phyloP scores from a whole-genome alignment of 2,329 filamentous ascomycete genomes.

The Cadophora sp. region DNA sequence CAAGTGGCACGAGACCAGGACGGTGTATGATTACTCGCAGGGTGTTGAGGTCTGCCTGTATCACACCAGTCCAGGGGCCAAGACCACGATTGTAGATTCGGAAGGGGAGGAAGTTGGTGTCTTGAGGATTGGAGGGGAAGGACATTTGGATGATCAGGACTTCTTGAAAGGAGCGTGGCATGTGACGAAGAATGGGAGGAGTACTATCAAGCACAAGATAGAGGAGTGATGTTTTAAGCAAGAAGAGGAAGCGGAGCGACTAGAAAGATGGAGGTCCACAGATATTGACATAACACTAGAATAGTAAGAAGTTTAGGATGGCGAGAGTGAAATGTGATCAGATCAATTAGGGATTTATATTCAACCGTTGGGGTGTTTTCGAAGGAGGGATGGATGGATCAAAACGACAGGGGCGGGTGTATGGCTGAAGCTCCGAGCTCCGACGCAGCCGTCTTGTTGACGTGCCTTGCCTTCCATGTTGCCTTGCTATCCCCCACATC shows the following conservation, averaged over 20 bases:
- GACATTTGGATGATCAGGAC: constrained; percentile 17
- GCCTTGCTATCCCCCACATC: too few relatives aligned
- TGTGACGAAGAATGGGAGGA: constrained; percentile 19
- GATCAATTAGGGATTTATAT: too few relatives aligned
- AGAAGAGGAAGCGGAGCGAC: neutral
- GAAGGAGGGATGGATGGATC: too few relatives aligned
- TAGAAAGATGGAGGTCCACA: too few relatives aligned
- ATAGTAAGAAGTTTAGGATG: too few relatives aligned
- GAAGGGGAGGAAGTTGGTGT: constrained; percentile 41
- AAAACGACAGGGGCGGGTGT: too few relatives aligned
- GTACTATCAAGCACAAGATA: constrained; percentile 41
- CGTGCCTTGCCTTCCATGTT: too few relatives aligned
- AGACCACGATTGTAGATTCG: constrained; percentile 51
- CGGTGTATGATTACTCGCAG: constrained; percentile 43
- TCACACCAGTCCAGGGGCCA: constrained; percentile 50
- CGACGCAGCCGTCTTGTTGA: neutral
- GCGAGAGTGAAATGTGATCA: too few relatives aligned
- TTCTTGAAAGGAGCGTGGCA: constrained; percentile 16
- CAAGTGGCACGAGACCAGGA: constrained; percentile 39
- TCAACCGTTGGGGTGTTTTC: too few relatives aligned
- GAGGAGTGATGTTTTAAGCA: constrained; percentile 49
- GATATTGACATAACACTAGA: too few relatives aligned
- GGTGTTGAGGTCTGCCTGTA: constrained; percentile 55
- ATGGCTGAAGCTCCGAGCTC: neutral
- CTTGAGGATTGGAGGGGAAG: constrained; percentile 13